A percentile compares a stretch with the other conserved stretches of the same genome.
Conservation (phyloP, 108 stramenopile species). For the Ochromonas danica region DNA sequence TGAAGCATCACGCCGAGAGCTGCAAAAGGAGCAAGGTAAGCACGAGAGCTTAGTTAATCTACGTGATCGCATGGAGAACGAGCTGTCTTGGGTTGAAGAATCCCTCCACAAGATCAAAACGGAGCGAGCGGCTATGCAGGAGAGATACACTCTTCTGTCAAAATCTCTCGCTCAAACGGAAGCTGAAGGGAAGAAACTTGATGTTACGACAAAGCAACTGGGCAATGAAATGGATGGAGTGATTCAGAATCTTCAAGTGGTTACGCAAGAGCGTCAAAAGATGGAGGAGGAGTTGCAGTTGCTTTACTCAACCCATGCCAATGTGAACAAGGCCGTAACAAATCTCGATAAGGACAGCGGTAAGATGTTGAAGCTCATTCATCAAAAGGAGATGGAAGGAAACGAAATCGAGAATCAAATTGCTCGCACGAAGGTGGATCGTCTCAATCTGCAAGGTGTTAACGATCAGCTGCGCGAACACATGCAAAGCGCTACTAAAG, state of each 20-base stretch:
- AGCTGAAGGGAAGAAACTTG: conserved; percentile 62
- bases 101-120: conserved; percentile 53
- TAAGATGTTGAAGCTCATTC: conserved; percentile 54
- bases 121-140: conserved; percentile 48
- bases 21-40: conserved; percentile 57
- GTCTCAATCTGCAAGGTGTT: conserved; percentile 67
- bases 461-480: conserved; percentile 65
- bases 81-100: conserved; percentile 58
- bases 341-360: conserved; percentile 60
- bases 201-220: conserved; percentile 11
- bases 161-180: conserved; percentile 62
- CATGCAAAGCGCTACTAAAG: conserved; percentile 45
- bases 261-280: conserved; percentile 69
- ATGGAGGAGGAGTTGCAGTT: conserved; percentile 54
- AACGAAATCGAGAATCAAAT: conserved; percentile 68
- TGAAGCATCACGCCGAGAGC: conserved; percentile 29
- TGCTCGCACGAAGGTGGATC: conserved; percentile 65
- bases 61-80: conserved; percentile 62
- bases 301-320: conserved; percentile 56
- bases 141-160: conserved; percentile 58
- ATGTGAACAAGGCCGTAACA: conserved; percentile 64
- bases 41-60: conserved; percentile 57
- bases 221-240: conserved; percentile 42
- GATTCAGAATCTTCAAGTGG: conserved; percentile 56
- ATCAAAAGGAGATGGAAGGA: conserved; percentile 46